Conservation (phyloP, 805 yeast species). For the Ogataea henricii region DNA sequence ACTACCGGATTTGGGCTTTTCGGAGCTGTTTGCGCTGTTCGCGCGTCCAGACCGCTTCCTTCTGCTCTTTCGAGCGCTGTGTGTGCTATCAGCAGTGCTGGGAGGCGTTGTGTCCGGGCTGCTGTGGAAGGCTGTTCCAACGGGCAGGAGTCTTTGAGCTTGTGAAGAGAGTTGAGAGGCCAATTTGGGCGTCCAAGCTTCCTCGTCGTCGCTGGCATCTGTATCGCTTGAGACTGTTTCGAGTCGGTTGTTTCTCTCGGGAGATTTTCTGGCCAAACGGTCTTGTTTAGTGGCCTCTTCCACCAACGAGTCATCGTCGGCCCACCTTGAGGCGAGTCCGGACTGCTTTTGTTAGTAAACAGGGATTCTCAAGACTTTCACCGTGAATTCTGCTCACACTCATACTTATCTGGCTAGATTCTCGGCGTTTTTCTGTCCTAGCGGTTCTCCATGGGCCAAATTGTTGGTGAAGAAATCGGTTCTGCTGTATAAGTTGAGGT, state of each 20-base stretch:
- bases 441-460: not conserved
- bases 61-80: not conserved
- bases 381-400: constrained; percentile 1
- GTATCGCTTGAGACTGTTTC: not conserved
- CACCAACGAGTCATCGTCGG: constrained; percentile 31
- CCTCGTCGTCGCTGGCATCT: constrained; percentile 13
- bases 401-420: not conserved
- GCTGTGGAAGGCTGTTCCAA: not conserved
- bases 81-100: constrained; percentile 2
- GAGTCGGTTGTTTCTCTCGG: not conserved
- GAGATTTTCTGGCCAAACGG: not conserved
- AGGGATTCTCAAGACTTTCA: not conserved
- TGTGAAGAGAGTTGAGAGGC: constrained; percentile 13
- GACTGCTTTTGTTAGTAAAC: constrained; percentile 10
- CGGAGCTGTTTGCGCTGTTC: too few species aligned
- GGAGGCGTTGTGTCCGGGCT: constrained; percentile 5
- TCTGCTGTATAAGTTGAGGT: not conserved
- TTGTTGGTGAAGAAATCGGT: not conserved
- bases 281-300: constrained; percentile 24
- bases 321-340: constrained; percentile 36
- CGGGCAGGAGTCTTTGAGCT: constrained; percentile 22
- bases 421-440: not conserved
- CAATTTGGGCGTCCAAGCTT: constrained; percentile 8
- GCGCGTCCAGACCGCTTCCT: not conserved
- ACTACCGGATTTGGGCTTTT: constrained; percentile 3